Evolutionary conservation across 2,329 filamentous ascomycete species (phyloP), one percentile per base, ranked within the genome.

Genomic region (Sclerotinia sclerotiorum): DNA sequence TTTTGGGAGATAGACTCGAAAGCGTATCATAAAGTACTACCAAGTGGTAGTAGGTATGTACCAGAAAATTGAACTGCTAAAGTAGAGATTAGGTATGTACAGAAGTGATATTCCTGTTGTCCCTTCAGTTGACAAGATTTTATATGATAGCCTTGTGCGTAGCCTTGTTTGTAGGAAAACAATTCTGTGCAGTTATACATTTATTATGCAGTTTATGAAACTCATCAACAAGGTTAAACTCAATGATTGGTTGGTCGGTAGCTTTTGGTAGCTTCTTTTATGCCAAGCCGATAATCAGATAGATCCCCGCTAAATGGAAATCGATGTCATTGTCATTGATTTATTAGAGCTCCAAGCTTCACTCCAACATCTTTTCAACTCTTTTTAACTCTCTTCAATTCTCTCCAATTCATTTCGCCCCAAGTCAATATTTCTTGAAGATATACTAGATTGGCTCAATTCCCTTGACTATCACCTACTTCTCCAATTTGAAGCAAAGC

Each of bases 61-160:
- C 44, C 7, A 32, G 32, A n/a, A 19, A 11, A 11, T 19, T 32
- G 19, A 8, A 17, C 35, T 17, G 19, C 21, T 61, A 4, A 24
- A 19, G 21, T 44, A 44, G 27, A 44, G 24, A 27, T 29, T 7
- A 29, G 42, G 44, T 48, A 44, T 58, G 27, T 48, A 61, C 19
- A 49, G 44, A 49, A 49, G 35, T 61, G 44, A 49, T 61, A 48
- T 21, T 44, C 29, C 13, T 56, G 54, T 44, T 58, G n/a, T 42
- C 15, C 48, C 21, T 27, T 27, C n/a, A 27, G 11, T 51, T 27
- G 24, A 51, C 48, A 27, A 24, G 11, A 27, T 27, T 51, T 51
- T 51, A 24, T 15, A 15, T 24, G 21, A 13, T 51, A 51, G 48
- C 48, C 48, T 51, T 15, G 39, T 42, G 17, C 48, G 48, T 27